Base-by-base conservation (phyloP, 345 rosid species). In the Melaleuca alternifolia region DNA sequence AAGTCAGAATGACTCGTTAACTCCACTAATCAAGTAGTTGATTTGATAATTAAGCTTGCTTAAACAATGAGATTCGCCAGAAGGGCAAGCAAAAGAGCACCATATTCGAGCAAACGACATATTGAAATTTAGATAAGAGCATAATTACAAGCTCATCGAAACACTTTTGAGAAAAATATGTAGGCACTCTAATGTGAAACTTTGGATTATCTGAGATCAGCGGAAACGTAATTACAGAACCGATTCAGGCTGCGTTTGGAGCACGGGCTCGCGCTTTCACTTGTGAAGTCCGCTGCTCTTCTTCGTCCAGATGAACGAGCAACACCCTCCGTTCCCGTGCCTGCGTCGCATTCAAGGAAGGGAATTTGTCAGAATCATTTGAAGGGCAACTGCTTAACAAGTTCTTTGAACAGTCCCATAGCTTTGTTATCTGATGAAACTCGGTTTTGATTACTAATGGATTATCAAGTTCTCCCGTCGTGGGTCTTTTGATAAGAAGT, bases 301-400 rank as follows among this genome's bases (percentile, higher is more conserved):
- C 88, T 85, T 86, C 26, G 18, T 33, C 87, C 90, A 50, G 76
- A 94, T 88, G 88, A 92, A 92, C 83, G 90, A 51, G 59, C 93
- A 93, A 92, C 98, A 95, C 85, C 94, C 90, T 6, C 83, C 85
- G 11, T 85, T 86, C 86, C 14, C 87, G 61, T 87, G 75, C 91
- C 97, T 95, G 95, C 92, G 52, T 87, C 48, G 21, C 82, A 28
- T 76, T 62, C 57, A 46, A 77, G 26, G 10, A 83, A 54, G 4
- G 18, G n/a, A 48, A 54, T 24, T 84, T 62, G 14, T 65, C 16
- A 30, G 14, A 83, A 81, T 56, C 54, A 46, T 14, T n/a, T 18
- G 79, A 46, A 33, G 46, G 37, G 6, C 46, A 16, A 33, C 21
- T 71, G 21, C 37, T 71, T 33, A 8, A 16, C 46, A 9, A 33